Conservation (phyloP, 139 green algal species). For the Axilococcus clingmanii region DNA sequence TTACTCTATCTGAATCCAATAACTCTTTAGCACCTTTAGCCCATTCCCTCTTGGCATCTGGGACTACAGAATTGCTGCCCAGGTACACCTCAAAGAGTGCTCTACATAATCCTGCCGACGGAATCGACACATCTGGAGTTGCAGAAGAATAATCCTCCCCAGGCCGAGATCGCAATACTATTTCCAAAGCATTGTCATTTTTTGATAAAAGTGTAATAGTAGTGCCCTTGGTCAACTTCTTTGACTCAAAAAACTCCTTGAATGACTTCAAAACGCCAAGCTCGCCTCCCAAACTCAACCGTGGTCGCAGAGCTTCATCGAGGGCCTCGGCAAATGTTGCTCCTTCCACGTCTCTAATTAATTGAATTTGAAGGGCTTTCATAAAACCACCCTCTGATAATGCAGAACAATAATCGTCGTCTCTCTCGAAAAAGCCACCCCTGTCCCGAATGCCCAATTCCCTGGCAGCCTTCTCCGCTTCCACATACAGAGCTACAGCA, state of each 20-base stretch:
- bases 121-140: slow-evolving; percentile 46
- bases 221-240: slow-evolving; percentile 38
- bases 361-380: slow-evolving; percentile 50
- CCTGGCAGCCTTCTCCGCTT: slow-evolving; percentile 52
- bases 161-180: slow-evolving; percentile 1
- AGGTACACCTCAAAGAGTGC: slow-evolving; percentile 64
- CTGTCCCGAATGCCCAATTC: slow-evolving; percentile 62
- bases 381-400: slow-evolving; percentile 66
- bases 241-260: slow-evolving; percentile 34
- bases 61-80: slow-evolving; percentile 10
- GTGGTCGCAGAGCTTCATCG: slow-evolving; percentile 48
- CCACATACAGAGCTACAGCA: slow-evolving; percentile 59
- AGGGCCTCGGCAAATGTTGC: slow-evolving; percentile 62
- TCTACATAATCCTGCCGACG: slow-evolving; percentile 41
- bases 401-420: slow-evolving; percentile 59
- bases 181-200: slow-evolving; percentile 26
- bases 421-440: slow-evolving; percentile 29
- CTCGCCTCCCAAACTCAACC: slow-evolving; percentile 56
- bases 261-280: slow-evolving; percentile 46
- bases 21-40: slow-evolving; percentile 15
- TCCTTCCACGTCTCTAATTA: slow-evolving; percentile 65
- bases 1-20: slow-evolving; percentile 21
- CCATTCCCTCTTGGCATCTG: slow-evolving; percentile 23
- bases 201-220: slow-evolving; percentile 34
- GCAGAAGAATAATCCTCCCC: slow-evolving; percentile 17